phyloP scores from a whole-genome alignment of 306 rosid genomes.

The Corylus avellana region DNA sequence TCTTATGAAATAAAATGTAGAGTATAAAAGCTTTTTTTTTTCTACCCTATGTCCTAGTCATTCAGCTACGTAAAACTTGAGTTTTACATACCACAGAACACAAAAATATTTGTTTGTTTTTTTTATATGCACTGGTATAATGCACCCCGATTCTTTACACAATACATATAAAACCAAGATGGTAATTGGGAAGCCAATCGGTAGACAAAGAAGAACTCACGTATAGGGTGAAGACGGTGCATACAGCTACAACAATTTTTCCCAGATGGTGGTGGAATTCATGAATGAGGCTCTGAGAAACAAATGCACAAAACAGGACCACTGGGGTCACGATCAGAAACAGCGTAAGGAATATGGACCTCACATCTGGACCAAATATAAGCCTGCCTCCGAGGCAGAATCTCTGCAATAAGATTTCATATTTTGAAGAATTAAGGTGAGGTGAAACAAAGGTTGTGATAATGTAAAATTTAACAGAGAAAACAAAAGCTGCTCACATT shows the following conservation, averaged over 20 bases:
- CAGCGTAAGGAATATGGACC: constrained; percentile 38
- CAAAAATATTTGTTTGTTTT: neutral
- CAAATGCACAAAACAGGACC: constrained; percentile 35
- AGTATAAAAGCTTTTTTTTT: neutral
- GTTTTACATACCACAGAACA: neutral
- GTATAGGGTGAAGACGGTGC: constrained; percentile 27
- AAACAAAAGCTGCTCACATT: constrained; percentile 27
- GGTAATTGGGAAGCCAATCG: neutral
- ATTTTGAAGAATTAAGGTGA: neutral
- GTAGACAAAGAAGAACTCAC: constrained; percentile 31
- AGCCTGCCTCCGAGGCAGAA: constrained; percentile 38
- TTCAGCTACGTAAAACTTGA: neutral
- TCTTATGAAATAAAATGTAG: neutral
- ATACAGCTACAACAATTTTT: constrained; percentile 21
- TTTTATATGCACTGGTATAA: neutral
- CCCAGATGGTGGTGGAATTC: constrained; percentile 26
- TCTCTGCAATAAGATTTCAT: constrained; percentile 26
- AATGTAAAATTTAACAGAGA: neutral
- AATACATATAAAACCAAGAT: neutral
- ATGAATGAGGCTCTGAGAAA: constrained; percentile 23
- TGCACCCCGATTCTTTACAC: neutral
- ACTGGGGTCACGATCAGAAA: constrained; percentile 41
- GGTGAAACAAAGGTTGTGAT: neutral
- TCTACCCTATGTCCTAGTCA: neutral
- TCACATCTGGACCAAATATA: constrained; percentile 45